A percentile compares a stretch with the other conserved stretches of the same genome.
phyloP scores from a whole-genome alignment of 2,329 filamentous ascomycete genomes.

The Calonectria fujianensis region DNA sequence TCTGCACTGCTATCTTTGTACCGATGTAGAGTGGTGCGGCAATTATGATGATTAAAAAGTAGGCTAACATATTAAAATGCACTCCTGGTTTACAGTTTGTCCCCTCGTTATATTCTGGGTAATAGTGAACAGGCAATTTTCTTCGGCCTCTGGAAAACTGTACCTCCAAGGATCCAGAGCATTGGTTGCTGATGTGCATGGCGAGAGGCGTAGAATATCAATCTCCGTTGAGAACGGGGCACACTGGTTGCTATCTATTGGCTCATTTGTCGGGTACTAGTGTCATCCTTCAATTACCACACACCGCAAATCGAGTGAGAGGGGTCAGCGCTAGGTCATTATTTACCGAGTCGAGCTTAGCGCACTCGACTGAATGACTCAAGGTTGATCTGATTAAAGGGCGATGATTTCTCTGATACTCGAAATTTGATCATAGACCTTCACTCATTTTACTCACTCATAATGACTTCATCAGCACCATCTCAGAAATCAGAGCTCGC shows the following conservation, averaged over 20 bases:
- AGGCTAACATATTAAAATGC: neutral
- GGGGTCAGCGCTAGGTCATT: neutral
- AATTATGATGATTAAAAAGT: neutral
- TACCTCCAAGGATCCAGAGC: neutral
- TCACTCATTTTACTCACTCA: neutral
- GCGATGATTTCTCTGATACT: neutral
- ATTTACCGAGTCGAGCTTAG: neutral
- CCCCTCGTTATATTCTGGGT: neutral
- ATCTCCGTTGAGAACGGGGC: neutral
- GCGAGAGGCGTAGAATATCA: neutral
- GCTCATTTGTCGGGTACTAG: neutral
- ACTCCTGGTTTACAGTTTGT: neutral
- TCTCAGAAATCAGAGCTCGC: too few relatives aligned
- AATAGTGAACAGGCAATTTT: neutral
- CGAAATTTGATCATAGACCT: neutral
- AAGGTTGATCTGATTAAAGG: neutral
- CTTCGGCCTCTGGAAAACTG: neutral
- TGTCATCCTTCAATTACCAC: neutral
- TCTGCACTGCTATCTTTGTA: neutral
- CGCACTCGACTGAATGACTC: neutral
- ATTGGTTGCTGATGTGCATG: neutral
- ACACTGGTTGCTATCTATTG: neutral
- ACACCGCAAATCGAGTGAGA: neutral
- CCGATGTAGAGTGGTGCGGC: neutral
- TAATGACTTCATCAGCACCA: neutral